Evolutionary conservation across 352 stramenopile species (phyloP), one percentile per base, ranked within the genome.

Genomic region (Phytophthora boehmeriae): DNA sequence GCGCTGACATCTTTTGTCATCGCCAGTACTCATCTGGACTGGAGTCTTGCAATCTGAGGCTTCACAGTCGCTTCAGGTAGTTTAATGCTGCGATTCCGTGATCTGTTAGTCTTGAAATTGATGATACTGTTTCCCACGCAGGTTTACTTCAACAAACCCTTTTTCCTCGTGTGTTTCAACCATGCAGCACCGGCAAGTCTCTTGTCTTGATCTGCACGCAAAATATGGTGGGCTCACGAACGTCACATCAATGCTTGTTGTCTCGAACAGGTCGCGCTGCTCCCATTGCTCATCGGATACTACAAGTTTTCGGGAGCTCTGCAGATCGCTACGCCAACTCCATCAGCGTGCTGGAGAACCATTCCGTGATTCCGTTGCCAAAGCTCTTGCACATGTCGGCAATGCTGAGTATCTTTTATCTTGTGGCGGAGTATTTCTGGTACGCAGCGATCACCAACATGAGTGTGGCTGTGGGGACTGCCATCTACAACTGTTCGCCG

Each of bases 121-220:
- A 30, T 30, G 25, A 30, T 30, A 38, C 20, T 45, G 10, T 20
- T 2, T 35, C 8, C 8, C 20, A 6, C 35, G 20, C 44, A 68
- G 60, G 19, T 48, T 36, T 61, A 47, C 36, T 75, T 75, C 39
- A 66, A 66, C 53, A 75, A 75, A 56, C 66, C 77, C 0, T 84
- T 83, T 54, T 87, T 87, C 65, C 67, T 88, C 42, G 75, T 82
- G 8, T 78, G 78, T 22, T 85, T 83, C 52, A 83, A 82, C 47
- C 78, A 85, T 34, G 69, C 71, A n/a, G 49, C 58, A 32, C 73
- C 75, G 19, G 72, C 80, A 50, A 43, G 58, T 19, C 19, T 19
- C n/a, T 54, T 2, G 8, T 51, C 0, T 46, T 11, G 19, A 35
- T 0, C n/a, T 28, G 4, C 13, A 5, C 23, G 10, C 44, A 16